Evolutionary conservation across 352 stramenopile species (phyloP), one percentile per base, ranked within the genome.

Genomic region (Globisporangium alternatum): DNA sequence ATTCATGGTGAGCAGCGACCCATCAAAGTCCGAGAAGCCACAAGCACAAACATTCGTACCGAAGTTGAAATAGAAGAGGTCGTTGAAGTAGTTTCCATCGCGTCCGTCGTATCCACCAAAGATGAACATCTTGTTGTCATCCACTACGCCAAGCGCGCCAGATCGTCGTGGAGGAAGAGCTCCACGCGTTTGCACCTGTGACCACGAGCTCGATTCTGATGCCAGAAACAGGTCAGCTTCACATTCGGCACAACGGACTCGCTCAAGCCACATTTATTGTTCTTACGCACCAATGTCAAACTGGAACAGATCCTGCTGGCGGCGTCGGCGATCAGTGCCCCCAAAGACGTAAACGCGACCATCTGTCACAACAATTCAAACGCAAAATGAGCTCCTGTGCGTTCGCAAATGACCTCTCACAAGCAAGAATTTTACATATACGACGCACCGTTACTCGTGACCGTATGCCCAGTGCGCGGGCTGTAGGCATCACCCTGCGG

Each of bases 41-140:
- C 30, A 39, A 15, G 35, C 17, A n/a, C 25, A 35, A 15, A 1
- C 5, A 35, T 19, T 59, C 64, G 60, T 68, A 88, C 77, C 82
- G 63, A 96, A 93, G 75, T 95, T 88, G 65, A 95, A 95, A 68
- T 78, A 93, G 73, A 85, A 95, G 17, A 96, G 70, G 49, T 96
- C 88, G 63, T 94, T 95, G 69, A 93, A 96, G 67, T 95, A 96
- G 73, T 94, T 95, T 60, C 86, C 88, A 55, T 95, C 86, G 35
- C 88, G 86, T 31, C 88, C 88, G 58, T 96, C 86, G 71, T 96
- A 96, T n/a, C 88, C 88, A 33, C 88, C 88, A 62, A 96, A 96
- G 61, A 96, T 86, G 68, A 90, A 96, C 88, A 96, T 93, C 62
- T 88, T 75, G 65, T 82, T 88, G 21, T 90, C 78, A 25, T 93